Base-by-base conservation (phyloP, 192 early-diverging fungal species). In the Umbelopsis sp. region DNA sequence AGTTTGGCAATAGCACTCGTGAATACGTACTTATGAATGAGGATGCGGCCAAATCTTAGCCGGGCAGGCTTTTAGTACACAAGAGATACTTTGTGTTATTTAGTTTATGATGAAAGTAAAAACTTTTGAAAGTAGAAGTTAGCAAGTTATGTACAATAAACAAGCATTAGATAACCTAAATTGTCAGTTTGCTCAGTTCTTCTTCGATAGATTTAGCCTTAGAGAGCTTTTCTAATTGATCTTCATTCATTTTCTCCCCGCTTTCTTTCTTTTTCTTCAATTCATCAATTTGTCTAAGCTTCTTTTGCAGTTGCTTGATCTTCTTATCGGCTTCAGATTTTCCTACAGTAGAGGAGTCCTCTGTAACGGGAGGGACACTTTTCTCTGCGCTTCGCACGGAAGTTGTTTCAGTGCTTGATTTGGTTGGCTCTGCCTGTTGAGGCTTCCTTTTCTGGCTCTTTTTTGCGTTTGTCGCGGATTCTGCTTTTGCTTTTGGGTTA, bases 21-120 rank as follows among this genome's bases (percentile, higher is more conserved):
- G 97, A 99, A 67, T 97, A 95, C 68, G 95, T 99, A 5, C 71
- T 99, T 18, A 82, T 99, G 70, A 81, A 85, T 70, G 94, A 95
- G 58, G 83, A 86, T 45, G 77, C 74, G n/a, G 69, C 15, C 2
- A 58, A 73, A 49, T 13, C 33, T 23, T 58, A 46, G 66, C 30
- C 45, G 65, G 64, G 5, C 2, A 41, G 1, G 10, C 6, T 41
- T 6, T 6, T 1, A 6, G 7, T 41, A 10, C 37, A 1, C 37
- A 41, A 41, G 71, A 8, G n/a, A 25, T 30, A 23, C 51, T 52
- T 52, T 23, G 51, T 25, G 51, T 52, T 25, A 20, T 12, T 22
- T 52, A 3, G 2, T 52, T 52, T 13, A 23, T 52, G n/a, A 25
- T 52, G 2, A 23, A 52, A 52, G 23, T 23, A 20, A 23, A 27